A percentile compares a stretch with the other conserved stretches of the same genome.
Conservation (phyloP, 2,329 filamentous ascomycete species). For the Uncinocarpus reesii region DNA sequence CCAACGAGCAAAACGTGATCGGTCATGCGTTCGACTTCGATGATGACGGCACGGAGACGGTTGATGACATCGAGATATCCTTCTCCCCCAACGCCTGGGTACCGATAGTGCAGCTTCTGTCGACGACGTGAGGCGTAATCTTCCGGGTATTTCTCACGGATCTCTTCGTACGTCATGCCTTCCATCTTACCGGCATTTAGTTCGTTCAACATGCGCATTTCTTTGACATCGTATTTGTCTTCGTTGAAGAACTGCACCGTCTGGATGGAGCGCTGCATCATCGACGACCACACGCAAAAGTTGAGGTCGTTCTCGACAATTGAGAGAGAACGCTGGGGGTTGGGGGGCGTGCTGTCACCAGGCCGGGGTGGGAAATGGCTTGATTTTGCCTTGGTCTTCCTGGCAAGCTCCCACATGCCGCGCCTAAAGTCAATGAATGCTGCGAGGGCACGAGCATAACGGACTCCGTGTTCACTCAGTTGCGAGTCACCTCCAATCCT, state of each 20-base stretch:
- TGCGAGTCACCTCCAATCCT: constrained; percentile 87
- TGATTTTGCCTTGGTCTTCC: constrained; percentile 64
- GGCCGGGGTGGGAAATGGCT: constrained; percentile 80
- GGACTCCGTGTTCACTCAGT: constrained; percentile 66
- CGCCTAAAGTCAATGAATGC: constrained; percentile 75
- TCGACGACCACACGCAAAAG: constrained; percentile 97
- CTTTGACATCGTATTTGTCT: constrained; percentile 91
- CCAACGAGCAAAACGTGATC: constrained; percentile 89
- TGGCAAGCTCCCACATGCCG: constrained; percentile 69
- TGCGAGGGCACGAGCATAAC: constrained; percentile 69
- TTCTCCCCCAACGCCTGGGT: constrained; percentile 89
- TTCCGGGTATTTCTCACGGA: constrained; percentile 63
- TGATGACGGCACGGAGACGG: constrained; percentile 85
- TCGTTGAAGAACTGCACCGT: constrained; percentile 88
- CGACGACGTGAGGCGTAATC: constrained; percentile 70
- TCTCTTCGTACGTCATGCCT: constrained; percentile 88
- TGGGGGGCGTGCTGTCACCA: constrained; percentile 87
- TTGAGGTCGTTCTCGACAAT: constrained; percentile 58
- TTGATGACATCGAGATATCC: constrained; percentile 96
- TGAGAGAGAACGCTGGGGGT: constrained; percentile 58
- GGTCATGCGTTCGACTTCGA: constrained; percentile 93
- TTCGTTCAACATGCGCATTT: constrained; percentile 97
- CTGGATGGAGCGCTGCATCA: constrained; percentile 82
- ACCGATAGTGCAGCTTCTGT: constrained; percentile 93
- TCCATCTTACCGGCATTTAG: constrained; percentile 89